Evolutionary conservation across 73 alveolate genomes (phyloP).

Genomic region (Symbiodinium natans): DNA sequence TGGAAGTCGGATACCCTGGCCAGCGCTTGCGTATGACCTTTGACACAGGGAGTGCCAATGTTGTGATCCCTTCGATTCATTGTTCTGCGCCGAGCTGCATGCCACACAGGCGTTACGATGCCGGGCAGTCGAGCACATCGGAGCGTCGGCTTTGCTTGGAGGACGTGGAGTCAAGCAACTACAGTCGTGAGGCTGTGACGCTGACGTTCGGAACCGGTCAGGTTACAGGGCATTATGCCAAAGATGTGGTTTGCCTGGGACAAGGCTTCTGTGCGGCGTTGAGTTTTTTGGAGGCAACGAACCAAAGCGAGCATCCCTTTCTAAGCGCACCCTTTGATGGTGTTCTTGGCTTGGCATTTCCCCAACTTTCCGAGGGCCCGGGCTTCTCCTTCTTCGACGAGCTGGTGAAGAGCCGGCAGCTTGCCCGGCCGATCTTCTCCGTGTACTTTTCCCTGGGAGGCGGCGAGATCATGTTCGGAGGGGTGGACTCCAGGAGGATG

Average conservation of each 20-base stretch:
- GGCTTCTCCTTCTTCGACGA: conserved; percentile 77
- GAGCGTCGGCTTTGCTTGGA: background rate
- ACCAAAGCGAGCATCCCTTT: conserved; percentile 41
- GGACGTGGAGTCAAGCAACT: background rate
- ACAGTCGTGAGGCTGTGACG: background rate
- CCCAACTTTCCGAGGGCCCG: conserved; percentile 69
- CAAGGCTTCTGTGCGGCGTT: background rate
- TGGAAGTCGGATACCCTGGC: background rate
- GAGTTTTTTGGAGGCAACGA: conserved; percentile 34
- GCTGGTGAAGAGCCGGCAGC: conserved; percentile 37
- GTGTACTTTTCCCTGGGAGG: background rate
- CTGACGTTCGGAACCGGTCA: conserved; percentile 75
- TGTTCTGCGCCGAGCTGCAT: background rate
- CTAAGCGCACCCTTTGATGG: conserved; percentile 69
- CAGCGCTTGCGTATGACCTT: conserved; percentile 14
- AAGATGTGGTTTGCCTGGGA: background rate
- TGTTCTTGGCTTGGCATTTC: conserved; percentile 59
- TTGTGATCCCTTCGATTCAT: conserved; percentile 45
- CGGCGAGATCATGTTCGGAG: background rate
- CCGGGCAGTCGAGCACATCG: background rate
- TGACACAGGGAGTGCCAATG: conserved; percentile 84
- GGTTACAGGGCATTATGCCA: background rate
- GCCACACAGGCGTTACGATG: background rate
- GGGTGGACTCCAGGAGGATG: background rate
- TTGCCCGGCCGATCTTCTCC: background rate